phyloP scores from a whole-genome alignment of 257 asterid species.

The Scutellaria baicalensis region DNA sequence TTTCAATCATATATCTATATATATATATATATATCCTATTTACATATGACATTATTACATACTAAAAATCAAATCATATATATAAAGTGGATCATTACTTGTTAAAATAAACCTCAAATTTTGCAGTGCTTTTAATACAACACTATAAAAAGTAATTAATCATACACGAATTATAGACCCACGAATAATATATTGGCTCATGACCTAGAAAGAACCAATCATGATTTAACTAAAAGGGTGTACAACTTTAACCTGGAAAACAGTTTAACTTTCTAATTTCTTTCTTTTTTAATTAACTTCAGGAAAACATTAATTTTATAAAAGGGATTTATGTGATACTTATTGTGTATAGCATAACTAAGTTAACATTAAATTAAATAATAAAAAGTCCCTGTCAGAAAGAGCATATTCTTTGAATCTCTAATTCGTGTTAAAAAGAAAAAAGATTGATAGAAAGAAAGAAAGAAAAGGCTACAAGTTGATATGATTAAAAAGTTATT shows the following conservation, averaged over 20 bases:
- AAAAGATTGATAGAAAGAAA: not conserved
- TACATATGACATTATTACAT: no score
- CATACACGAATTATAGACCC: constrained; percentile 21
- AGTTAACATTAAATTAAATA: not conserved
- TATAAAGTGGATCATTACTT: not conserved
- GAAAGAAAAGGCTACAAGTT: constrained; percentile 15
- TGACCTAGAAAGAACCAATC: constrained; percentile 16
- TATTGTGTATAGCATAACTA: not conserved
- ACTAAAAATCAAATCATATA: no score
- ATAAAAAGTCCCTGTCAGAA: constrained; percentile 15
- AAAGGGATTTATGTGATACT: constrained; percentile 1
- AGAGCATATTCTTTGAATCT: constrained; percentile 16
- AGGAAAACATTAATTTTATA: not conserved
- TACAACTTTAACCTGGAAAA: constrained; percentile 19
- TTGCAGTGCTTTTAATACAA: not conserved
- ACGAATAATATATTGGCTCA: constrained; percentile 11
- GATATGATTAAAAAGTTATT: constrained; percentile 26
- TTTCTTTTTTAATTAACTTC: no score
- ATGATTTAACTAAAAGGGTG: constrained; percentile 12
- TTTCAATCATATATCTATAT: no score
- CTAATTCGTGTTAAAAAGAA: not conserved
- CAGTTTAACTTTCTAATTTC: not conserved
- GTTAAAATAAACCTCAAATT: not conserved
- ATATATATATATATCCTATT: no score
- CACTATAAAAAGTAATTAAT: constrained; percentile 9